Base-by-base conservation (phyloP, 768 basidiomycete species). In the Trametes maxima region DNA sequence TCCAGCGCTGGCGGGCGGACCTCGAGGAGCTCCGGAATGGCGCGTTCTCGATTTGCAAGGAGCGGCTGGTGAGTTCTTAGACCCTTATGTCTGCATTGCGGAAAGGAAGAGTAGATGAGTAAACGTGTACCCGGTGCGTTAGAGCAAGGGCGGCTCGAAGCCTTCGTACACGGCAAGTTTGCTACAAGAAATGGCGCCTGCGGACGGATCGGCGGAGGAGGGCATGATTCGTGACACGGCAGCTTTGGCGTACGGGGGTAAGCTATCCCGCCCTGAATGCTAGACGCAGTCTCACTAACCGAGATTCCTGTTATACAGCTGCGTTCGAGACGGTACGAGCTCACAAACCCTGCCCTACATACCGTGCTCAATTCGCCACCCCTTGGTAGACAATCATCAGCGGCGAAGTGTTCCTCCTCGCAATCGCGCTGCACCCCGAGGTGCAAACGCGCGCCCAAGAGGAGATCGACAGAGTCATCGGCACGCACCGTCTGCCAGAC, bases 391-490 rank as follows among this genome's bases (percentile, higher is more conserved):
- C 42, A 3, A 37, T 56, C 24, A 42, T 55, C 46, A 62, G 40
- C 49, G 45, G 43, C 14, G 54, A 54, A 40, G 37, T 53, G 3
- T 58, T 63, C 43, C 43, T 63, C 51, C 58, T 68, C 11, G 63
- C 58, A 1, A 65, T 66, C 57, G 57, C 65, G 16, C 59, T 66
- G 13, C 59, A 56, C 42, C 67, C 67, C 5, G 54, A 66, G 2
- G 63, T 55, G 3, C 65, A 63, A 48, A 33, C 55, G 44, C 55
- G 56, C 35, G 67, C 63, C 0, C 67, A 68, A 36, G 59, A 44
- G 35, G 65, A 68, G 47, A 54, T 68, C n/a, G 67, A 68, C 49
- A 13, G 46, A 7, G 65, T 68, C 35, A 44, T 68, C 2, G 67
- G 67, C 22, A 19, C 17, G 5, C 57, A 65, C 24, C 53, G 67